Evolutionary conservation across 164 flowering plant genomes (phyloP), one percentile per base, ranked within the genome.

Genomic region (Vitis cinerea): DNA sequence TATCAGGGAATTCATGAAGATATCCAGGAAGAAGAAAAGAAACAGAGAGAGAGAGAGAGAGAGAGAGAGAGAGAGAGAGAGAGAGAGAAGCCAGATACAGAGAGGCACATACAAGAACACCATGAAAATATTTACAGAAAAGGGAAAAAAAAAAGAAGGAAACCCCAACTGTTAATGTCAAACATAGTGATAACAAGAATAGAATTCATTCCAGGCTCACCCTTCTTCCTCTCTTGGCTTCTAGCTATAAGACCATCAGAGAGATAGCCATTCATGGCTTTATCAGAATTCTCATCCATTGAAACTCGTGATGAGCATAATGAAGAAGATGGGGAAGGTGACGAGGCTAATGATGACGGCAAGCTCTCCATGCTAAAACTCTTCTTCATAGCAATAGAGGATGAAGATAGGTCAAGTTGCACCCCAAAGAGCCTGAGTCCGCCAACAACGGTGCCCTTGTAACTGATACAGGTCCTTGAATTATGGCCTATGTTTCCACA

Each of bases 401-500:
- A 61, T 9, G 83, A 63, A 68, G 79, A 75, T 1, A 75, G 15
- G 58, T 85, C 87, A 69, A 92, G 86, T 63, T 86, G 91, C 19
- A 92, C 94, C 0, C 97, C 97, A 72, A 92, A 92, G 30, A 92
- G 90, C 83, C 83, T 82, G 30, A 90, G 54, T 0, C 84, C 84
- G 16, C 80, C 77, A 69, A 30, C 66, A 74, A 9, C 57, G 54
- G 64, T 44, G 27, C 79, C 80, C 61, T 78, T 78, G 75, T 61
- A 66, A 69, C 14, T 67, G 30, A 75, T 74, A 72, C 97, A 90
- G 31, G 93, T 91, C 75, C 93, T 86, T 74, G 92, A 87, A 82
- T 91, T 91, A 56, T 91, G 97, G 55, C 97, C 97, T 58, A 79
- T 78, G 83, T 86, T 87, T 65, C 97, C 93, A 82, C 97, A 90